Evolutionary conservation across 139 green algal genomes (phyloP), one percentile per base, ranked within the genome.

Genomic region (Penium margaritaceum): DNA sequence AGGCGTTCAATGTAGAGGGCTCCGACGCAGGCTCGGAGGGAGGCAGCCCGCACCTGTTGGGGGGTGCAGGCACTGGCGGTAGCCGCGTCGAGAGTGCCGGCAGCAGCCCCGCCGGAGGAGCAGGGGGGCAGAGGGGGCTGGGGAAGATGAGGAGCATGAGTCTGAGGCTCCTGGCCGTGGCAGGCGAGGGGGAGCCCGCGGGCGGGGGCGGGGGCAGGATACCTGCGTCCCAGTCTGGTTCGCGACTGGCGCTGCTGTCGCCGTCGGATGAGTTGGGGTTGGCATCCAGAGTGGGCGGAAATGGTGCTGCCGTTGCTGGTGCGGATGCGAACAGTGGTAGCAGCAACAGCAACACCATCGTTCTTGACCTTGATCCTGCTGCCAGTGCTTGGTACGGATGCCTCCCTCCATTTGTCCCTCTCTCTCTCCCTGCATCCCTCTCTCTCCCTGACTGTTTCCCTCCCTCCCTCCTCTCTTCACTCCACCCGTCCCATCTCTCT

Each of bases 291-390:
- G 19, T 60, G 24, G 51, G 51, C 51, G 30, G 24, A 24, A 60
- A 24, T 33, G 24, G 30, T n/a, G 17, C 51, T 6, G 51, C 6
- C 15, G 29, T 24, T 60, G 15, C 30, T 24, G 51, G 51, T 24
- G 1, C 51, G 51, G 24, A 60, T n/a, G 51, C 51, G 51, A 60
- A 24, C 51, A 60, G 51, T 7, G 51, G 51, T 24, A 27, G 51
- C 51, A 27, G 51, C 51, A 27, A 24, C 14, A 27, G 51, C n/a
- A 6, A 36, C 1, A 24, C 55, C 55, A 63, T 36, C 24, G n/a
- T 63, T 35, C 29, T 63, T 19, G 55, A 63, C 27, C 55, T 63
- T 6, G 55, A 63, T 27, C 55, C 55, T 15, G 30, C 55, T 9
- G 55, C 55, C 29, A 63, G 55, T 27, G 24, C 55, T 35, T 63